A percentile compares a stretch with the other conserved stretches of the same genome.
These are phyloP conservation scores for Candida dajiaensis DNA, from an alignment of 805 yeast genomes.

Conservation along the genomic window DNA sequence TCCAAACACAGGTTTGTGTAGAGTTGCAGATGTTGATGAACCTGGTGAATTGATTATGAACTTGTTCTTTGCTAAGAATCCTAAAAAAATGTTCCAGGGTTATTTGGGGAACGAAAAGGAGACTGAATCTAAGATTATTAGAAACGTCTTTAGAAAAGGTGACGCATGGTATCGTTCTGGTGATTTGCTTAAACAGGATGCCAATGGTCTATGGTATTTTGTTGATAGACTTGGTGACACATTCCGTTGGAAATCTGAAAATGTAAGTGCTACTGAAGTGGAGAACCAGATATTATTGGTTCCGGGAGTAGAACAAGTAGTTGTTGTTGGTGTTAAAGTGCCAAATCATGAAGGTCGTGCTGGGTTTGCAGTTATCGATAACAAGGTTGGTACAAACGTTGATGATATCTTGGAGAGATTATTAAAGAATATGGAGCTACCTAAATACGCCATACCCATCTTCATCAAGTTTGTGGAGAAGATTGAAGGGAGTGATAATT, in stretches of 20 bases:
- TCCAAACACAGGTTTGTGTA: conserved; percentile 57
- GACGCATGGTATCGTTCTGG: conserved; percentile 92
- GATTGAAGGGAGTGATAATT: conserved; percentile 70
- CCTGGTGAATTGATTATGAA: conserved; percentile 87
- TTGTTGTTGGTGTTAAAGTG: conserved; percentile 82
- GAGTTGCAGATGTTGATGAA: conserved; percentile 47
- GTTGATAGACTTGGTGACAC: conserved; percentile 94
- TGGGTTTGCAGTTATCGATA: conserved; percentile 77
- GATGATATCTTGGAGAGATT: conserved; percentile 33
- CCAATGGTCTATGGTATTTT: conserved; percentile 66
- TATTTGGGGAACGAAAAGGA: conserved; percentile 77
- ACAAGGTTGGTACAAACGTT: conserved; percentile 27
- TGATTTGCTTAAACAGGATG: conserved; percentile 68
- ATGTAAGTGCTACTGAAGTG: conserved; percentile 90
- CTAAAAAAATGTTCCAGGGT: conserved; percentile 83
- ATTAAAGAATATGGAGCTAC: conserved; percentile 44
- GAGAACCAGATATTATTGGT: conserved; percentile 57
- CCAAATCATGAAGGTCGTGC: conserved; percentile 93
- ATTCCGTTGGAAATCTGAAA: conserved; percentile 94
- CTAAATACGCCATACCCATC: conserved; percentile 81
- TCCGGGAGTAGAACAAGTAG: conserved; percentile 49
- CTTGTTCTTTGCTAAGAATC: conserved; percentile 54
- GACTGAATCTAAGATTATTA: conserved; percentile 66
- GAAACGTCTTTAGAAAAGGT: conserved; percentile 73
- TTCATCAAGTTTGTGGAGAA: conserved; percentile 63